These are phyloP conservation scores for Parasarocladium wereldwijsianum DNA, from an alignment of 2,329 filamentous ascomycete species.

Conservation along the genomic window DNA sequence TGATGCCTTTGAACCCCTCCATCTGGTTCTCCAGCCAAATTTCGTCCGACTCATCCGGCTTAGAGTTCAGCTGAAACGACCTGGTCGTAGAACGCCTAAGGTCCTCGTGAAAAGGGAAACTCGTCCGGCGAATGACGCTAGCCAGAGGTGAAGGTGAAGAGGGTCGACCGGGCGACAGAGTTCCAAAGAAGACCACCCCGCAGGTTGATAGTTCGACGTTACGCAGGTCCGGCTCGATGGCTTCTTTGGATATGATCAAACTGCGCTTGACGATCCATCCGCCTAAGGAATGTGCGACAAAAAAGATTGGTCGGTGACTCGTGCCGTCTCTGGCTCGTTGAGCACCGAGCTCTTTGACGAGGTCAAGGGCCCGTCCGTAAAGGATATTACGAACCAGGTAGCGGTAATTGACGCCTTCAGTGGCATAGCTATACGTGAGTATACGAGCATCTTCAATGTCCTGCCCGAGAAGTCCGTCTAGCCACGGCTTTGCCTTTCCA, in stretches of 20 bases:
- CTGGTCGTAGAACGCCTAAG: background rate
- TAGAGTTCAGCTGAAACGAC: slow-evolving; percentile 4
- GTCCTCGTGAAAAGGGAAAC: slow-evolving; percentile 8
- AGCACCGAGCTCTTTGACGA: slow-evolving; percentile 10
- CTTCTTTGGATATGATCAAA: slow-evolving; percentile 14
- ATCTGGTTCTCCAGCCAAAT: slow-evolving; percentile 14
- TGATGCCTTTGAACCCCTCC: slow-evolving; percentile 13
- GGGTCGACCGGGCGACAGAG: slow-evolving; percentile 10
- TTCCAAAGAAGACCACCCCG: slow-evolving; percentile 14
- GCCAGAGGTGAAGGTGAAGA: slow-evolving; percentile 12
- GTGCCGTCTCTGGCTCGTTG: slow-evolving; percentile 9
- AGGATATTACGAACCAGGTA: slow-evolving; percentile 12
- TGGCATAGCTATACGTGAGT: slow-evolving; percentile 12
- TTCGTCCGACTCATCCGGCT: slow-evolving; percentile 9
- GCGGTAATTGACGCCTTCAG: slow-evolving; percentile 10
- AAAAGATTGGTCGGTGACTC: slow-evolving; percentile 11
- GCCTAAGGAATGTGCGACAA: slow-evolving; percentile 14
- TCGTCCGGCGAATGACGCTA: slow-evolving; percentile 12
- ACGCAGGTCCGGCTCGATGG: slow-evolving; percentile 9
- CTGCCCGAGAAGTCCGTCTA: slow-evolving; percentile 10
- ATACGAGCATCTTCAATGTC: slow-evolving; percentile 13
- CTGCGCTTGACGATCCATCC: slow-evolving; percentile 15
- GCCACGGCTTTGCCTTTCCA: slow-evolving; percentile 10
- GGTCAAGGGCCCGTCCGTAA: slow-evolving; percentile 11
- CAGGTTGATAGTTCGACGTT: slow-evolving; percentile 13